Evolutionary conservation across 208 protist species (phyloP).

Genomic region (Trypanosoma theileri): DNA sequence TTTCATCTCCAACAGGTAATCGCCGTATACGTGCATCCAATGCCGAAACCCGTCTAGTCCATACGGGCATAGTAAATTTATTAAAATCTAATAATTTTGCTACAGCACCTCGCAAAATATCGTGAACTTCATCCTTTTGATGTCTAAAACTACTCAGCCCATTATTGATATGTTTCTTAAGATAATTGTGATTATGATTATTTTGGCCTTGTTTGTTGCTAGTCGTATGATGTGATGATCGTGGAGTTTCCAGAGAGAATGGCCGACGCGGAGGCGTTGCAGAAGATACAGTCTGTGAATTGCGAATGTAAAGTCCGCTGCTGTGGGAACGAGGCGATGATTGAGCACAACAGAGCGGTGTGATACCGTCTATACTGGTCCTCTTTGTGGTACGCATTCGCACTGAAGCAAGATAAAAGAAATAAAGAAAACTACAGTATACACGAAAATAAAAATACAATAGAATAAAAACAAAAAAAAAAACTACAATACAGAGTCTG

Average conservation of each 20-base stretch:
- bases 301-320: not conserved
- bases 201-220: too few species aligned
- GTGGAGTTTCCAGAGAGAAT: not conserved
- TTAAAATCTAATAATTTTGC: constrained; percentile 12
- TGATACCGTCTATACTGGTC: not conserved
- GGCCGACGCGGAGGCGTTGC: not conserved
- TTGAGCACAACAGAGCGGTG: not conserved
- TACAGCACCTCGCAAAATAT: not conserved
- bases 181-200: too few species aligned
- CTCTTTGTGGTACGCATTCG: not conserved
- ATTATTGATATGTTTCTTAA: too few species aligned
- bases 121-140: not conserved
- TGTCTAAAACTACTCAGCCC: not conserved
- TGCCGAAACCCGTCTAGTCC: constrained; percentile 1
- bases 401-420: too few species aligned
- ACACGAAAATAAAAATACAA: too few species aligned
- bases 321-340: not conserved
- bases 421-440: too few species aligned
- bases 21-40: not conserved
- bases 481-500: too few species aligned
- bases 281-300: not conserved
- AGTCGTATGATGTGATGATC: too few species aligned
- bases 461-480: too few species aligned
- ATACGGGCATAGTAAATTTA: constrained; percentile 6
- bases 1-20: not conserved